These are phyloP conservation scores for Arabidopsis suecica DNA, from an alignment of 345 rosid species.

Conservation along the genomic window DNA sequence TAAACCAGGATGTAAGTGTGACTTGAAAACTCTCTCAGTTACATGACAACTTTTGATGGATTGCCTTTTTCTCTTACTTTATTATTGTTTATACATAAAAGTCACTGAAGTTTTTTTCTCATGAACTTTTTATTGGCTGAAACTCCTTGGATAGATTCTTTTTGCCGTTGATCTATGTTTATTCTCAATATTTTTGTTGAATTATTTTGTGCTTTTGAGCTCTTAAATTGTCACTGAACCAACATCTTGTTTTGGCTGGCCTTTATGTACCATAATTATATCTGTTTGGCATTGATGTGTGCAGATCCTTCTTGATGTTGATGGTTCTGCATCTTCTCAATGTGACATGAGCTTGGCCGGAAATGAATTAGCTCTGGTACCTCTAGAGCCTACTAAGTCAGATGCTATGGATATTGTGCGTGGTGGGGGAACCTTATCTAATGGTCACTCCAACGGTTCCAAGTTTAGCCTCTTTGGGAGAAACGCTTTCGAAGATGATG, in stretches of 20 bases:
- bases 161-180: not conserved
- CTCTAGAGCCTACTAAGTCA: constrained; percentile 69
- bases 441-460: constrained; percentile 64
- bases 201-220: not conserved
- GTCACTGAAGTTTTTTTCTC: constrained; percentile 1
- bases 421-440: constrained; percentile 71
- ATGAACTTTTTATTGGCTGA: not conserved
- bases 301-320: constrained; percentile 84
- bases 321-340: constrained; percentile 51
- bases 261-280: constrained; percentile 21
- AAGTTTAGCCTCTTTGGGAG: constrained; percentile 50
- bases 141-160: constrained; percentile 16
- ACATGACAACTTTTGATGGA: constrained; percentile 15
- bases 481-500: constrained; percentile 49
- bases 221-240: constrained; percentile 1
- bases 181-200: not conserved
- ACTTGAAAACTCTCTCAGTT: constrained; percentile 1
- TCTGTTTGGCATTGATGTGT: constrained; percentile 33
- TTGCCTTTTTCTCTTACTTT: constrained; percentile 19
- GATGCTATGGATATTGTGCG: constrained; percentile 52
- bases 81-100: not conserved
- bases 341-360: constrained; percentile 63
- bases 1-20: constrained; percentile 80
- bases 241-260: not conserved
- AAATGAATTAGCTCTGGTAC: constrained; percentile 76